Conservation (phyloP, 495 filamentous ascomycete genomes). For the Aspergillus nidulans region DNA sequence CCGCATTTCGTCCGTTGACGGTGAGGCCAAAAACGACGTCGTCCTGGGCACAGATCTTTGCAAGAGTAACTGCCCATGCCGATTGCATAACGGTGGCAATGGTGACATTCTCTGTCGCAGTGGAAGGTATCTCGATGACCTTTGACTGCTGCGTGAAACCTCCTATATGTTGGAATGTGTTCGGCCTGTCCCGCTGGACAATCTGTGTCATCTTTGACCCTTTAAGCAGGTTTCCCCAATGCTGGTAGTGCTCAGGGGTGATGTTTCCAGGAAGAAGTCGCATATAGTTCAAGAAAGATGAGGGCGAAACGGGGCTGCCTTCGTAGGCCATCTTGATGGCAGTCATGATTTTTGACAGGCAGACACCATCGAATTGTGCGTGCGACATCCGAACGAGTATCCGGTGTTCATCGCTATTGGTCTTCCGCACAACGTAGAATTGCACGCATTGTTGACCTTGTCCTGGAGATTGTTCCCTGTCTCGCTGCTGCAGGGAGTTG, state of each 20-base stretch:
- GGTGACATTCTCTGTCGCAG: conserved; percentile 46
- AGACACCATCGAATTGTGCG: conserved; percentile 72
- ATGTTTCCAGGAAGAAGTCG: conserved; percentile 43
- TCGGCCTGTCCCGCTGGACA: conserved; percentile 32
- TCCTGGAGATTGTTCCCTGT: conserved; percentile 47
- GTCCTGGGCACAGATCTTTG: conserved; percentile 43
- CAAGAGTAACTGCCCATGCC: conserved; percentile 52
- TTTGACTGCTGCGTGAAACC: conserved; percentile 36
- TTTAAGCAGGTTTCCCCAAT: conserved; percentile 40
- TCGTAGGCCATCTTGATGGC: conserved; percentile 52
- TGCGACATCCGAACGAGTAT: conserved; percentile 67
- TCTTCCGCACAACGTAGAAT: conserved; percentile 54
- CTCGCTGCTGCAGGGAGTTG: conserved; percentile 40
- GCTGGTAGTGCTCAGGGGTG: conserved; percentile 51
- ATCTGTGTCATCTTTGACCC: conserved; percentile 46
- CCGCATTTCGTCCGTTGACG: conserved; percentile 53
- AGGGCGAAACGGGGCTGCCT: conserved; percentile 40
- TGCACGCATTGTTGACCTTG: conserved; percentile 62
- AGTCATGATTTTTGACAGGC: conserved; percentile 56
- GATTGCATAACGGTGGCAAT: conserved; percentile 54
- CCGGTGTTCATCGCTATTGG: conserved; percentile 44
- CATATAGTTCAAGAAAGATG: conserved; percentile 58
- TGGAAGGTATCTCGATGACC: conserved; percentile 36
- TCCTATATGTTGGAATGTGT: conserved; percentile 35
- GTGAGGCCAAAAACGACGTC: conserved; percentile 55